Base-by-base conservation (phyloP, 306 rosid genomes). In the Myrica gale region DNA sequence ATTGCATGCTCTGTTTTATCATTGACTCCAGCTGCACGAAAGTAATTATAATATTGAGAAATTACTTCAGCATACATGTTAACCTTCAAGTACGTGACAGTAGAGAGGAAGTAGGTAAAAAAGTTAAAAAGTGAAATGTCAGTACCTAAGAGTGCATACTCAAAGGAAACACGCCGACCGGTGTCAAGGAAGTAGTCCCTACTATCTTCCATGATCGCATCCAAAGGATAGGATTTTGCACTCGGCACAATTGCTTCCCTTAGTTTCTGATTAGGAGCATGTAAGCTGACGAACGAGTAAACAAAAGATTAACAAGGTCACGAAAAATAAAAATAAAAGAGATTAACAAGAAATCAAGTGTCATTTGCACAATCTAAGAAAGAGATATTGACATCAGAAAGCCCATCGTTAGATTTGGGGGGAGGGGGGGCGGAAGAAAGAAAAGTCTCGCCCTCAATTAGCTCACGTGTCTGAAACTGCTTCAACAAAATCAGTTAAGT, bases 251-350 rank as follows among this genome's bases (percentile, higher is more conserved):
- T 89, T 42, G 87, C 60, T 82, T 95, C 98, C 84, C 98, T 89
- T 56, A 95, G 97, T 80, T 90, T 90, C 88, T 95, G 98, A 86
- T 92, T 95, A 56, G 98, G 91, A 79, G 98, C 98, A 81, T 95
- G 98, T 63, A 95, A 81, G 85, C 98, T 95, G 91, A 79, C 71
- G 67, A 71, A 76, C 77, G 69, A 76, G 60, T 81, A 80, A 37
- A 37, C 54, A 51, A 70, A 58, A 45, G 44, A 3, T 48, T 11
- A 48, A 48, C 52, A 10, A 48, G 10, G 4, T 3, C 13, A 11
- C 4, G 37, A 32, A 32, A 32, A 32, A 32, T 0, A 48, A 11
- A 2, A 11, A 48, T 16, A 48, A 48, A 48, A 48, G 16, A 48
- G 10, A 63, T 79, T 73, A 45, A 32, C 69, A 80, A 7, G 51